These are phyloP conservation scores for Backusella tuberculispora DNA, from an alignment of 192 early-diverging fungal genomes.

Conservation along the genomic window DNA sequence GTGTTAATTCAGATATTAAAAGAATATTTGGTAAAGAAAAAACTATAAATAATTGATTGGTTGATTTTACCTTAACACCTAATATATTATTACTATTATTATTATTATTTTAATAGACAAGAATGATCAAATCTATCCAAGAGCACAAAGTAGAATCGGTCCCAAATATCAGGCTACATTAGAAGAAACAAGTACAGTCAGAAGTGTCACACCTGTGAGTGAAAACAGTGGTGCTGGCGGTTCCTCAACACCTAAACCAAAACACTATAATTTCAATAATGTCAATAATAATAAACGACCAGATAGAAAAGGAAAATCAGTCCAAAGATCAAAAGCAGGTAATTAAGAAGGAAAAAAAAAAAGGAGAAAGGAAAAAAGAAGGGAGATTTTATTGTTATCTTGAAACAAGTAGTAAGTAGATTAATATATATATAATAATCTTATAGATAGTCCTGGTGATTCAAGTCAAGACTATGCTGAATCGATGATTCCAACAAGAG, in stretches of 20 bases:
- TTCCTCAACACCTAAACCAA: neutral
- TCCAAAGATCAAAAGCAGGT: neutral
- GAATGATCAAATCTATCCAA: constrained; percentile 79
- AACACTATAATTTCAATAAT: neutral
- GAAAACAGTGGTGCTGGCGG: too few species aligned
- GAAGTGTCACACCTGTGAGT: neutral
- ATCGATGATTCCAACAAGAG: constrained; percentile 15
- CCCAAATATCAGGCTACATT: constrained; percentile 80
- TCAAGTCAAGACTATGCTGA: neutral
- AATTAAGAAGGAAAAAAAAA: neutral
- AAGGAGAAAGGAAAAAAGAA: too few species aligned
- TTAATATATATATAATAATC: neutral
- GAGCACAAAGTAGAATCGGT: constrained; percentile 80
- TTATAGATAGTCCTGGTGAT: neutral
- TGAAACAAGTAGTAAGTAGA: neutral
- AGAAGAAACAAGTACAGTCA: constrained; percentile 43
- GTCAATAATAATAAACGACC: neutral
- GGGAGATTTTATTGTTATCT: too few species aligned
- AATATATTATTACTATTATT: neutral
- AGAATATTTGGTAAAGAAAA: constrained; percentile 62
- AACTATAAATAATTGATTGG: neutral
- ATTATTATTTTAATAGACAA: constrained; percentile 47
- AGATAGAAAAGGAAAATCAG: neutral
- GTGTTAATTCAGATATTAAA: constrained; percentile 73
- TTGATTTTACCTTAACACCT: neutral